Conservation (phyloP, 2,329 filamentous ascomycete genomes). For the Calonectria pseudoturangicola region DNA sequence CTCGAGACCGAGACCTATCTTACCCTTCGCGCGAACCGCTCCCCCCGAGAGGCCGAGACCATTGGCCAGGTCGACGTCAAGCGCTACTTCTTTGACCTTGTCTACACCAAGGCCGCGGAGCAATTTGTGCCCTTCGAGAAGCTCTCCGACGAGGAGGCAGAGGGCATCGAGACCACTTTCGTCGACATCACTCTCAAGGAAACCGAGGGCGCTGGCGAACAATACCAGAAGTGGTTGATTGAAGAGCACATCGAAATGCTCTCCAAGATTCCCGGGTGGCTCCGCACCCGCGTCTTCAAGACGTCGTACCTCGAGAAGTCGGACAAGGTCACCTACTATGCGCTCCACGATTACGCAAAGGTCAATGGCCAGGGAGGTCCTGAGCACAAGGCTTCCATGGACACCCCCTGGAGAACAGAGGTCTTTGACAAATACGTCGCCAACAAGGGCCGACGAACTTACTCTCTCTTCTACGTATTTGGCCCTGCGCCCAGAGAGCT, state of each 20-base stretch:
- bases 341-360: slow-evolving; percentile 83
- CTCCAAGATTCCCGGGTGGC: slow-evolving; percentile 85
- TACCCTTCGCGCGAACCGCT: slow-evolving; percentile 75
- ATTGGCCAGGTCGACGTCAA: slow-evolving; percentile 78
- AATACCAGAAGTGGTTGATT: slow-evolving; percentile 80
- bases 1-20: slow-evolving; percentile 83
- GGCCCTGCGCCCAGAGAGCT: slow-evolving; percentile 84
- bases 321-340: slow-evolving; percentile 73
- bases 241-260: slow-evolving; percentile 85
- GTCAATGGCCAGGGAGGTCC: slow-evolving; percentile 79
- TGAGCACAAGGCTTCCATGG: slow-evolving; percentile 77
- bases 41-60: slow-evolving; percentile 70
- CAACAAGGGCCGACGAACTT: slow-evolving; percentile 75
- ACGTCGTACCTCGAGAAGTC: slow-evolving; percentile 77
- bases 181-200: slow-evolving; percentile 75
- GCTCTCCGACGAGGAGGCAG: slow-evolving; percentile 74
- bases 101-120: slow-evolving; percentile 73
- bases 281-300: slow-evolving; percentile 82
- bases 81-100: slow-evolving; percentile 81
- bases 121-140: slow-evolving; percentile 77
- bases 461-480: slow-evolving; percentile 87
- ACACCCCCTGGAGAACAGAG: slow-evolving; percentile 77
- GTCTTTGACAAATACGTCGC: slow-evolving; percentile 76
- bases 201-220: slow-evolving; percentile 69
- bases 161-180: slow-evolving; percentile 77